phyloP scores from a whole-genome alignment of 345 rosid genomes.

The Anacardium occidentale region DNA sequence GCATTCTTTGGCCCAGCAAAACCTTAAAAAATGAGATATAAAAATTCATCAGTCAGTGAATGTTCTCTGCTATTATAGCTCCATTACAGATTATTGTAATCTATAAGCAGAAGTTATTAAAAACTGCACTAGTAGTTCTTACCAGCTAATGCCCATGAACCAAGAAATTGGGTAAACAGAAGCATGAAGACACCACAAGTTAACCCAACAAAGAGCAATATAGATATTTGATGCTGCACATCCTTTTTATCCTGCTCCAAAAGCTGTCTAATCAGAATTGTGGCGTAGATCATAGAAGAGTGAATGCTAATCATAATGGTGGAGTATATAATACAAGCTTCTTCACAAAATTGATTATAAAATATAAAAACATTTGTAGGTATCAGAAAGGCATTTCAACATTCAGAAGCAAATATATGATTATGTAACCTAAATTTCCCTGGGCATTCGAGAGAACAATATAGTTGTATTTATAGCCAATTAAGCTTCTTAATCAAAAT shows the following conservation, averaged over 20 bases:
- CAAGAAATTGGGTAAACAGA: constrained; percentile 37
- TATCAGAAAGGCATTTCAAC: too few relatives aligned
- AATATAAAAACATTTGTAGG: too few relatives aligned
- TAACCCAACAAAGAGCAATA: constrained; percentile 41
- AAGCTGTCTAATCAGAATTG: background rate
- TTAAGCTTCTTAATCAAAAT: too few relatives aligned
- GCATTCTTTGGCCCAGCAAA: constrained; percentile 43
- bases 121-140: constrained; percentile 9
- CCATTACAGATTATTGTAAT: background rate
- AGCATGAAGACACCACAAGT: constrained; percentile 39
- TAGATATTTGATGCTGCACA: constrained; percentile 51
- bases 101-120: background rate
- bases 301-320: background rate
- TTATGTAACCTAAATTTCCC: too few relatives aligned
- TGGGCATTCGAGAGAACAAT: too few relatives aligned
- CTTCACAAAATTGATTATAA: too few relatives aligned
- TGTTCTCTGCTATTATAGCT: background rate
- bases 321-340: too few relatives aligned
- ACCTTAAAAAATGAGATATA: constrained; percentile 22
- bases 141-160: constrained; percentile 44
- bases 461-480: too few relatives aligned
- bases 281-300: background rate
- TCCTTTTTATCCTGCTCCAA: constrained; percentile 42
- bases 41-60: background rate
- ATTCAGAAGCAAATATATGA: background rate